Evolutionary conservation across 257 asterid genomes (phyloP).

Genomic region (Prunella vulgaris): DNA sequence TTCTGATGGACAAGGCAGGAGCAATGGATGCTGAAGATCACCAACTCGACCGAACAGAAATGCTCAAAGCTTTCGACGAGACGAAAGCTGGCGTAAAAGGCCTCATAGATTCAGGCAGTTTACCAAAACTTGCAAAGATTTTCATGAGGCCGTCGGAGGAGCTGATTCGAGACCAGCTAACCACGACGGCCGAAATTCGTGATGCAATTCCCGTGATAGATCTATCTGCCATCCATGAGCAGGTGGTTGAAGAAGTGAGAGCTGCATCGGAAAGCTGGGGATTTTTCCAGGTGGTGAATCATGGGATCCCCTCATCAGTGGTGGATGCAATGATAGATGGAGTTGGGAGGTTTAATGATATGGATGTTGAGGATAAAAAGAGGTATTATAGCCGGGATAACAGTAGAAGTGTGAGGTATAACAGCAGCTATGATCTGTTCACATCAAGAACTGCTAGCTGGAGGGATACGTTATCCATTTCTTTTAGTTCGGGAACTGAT

Average conservation of each 20-base stretch:
- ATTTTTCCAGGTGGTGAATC: slow-evolving; percentile 52
- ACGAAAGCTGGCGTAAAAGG: slow-evolving; percentile 62
- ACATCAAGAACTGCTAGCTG: slow-evolving; percentile 41
- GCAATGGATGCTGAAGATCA: not conserved
- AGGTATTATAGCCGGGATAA: slow-evolving; percentile 41
- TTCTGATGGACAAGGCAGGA: not conserved
- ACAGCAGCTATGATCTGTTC: slow-evolving; percentile 43
- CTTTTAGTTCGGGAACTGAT: not conserved
- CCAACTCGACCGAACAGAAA: slow-evolving; percentile 16
- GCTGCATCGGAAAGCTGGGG: slow-evolving; percentile 45
- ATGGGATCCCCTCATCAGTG: slow-evolving; percentile 29
- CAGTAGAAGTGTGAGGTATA: slow-evolving; percentile 17
- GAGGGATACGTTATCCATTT: slow-evolving; percentile 44
- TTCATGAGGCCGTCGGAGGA: not conserved
- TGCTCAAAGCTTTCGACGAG: slow-evolving; percentile 49
- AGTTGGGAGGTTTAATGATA: slow-evolving; percentile 31
- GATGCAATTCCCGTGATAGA: not conserved
- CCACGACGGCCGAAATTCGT: not conserved
- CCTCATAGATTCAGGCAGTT: slow-evolving; percentile 32
- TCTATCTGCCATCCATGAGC: not conserved
- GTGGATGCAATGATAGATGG: slow-evolving; percentile 33
- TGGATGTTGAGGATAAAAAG: slow-evolving; percentile 31
- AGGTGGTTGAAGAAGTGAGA: slow-evolving; percentile 23
- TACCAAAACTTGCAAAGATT: not conserved
- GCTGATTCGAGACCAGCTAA: not conserved